These are phyloP conservation scores for Debaryomycetaceae sp. DNA, from an alignment of 1,139 yeast genomes.

Conservation along the genomic window DNA sequence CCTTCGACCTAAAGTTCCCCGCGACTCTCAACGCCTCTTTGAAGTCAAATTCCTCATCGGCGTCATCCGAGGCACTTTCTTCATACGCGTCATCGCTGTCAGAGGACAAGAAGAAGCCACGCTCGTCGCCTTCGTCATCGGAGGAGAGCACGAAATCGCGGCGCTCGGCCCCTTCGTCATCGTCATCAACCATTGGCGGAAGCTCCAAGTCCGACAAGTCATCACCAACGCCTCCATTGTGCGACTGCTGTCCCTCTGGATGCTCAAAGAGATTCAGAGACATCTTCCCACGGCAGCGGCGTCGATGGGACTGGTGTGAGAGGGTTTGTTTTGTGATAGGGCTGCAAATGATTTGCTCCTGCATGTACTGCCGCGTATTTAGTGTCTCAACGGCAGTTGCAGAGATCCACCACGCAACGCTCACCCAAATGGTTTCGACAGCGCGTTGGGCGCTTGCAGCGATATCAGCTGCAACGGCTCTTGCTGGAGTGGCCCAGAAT, in stretches of 20 bases:
- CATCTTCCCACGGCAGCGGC: conserved; percentile 8
- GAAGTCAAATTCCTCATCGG: conserved; percentile 45
- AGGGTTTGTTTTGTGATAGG: no score
- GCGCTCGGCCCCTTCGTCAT: conserved; percentile 2
- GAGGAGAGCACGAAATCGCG: conserved; percentile 5
- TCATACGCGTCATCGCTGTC: conserved; percentile 17
- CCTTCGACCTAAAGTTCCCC: conserved; percentile 51
- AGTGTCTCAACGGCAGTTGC: background rate
- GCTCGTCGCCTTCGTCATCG: conserved; percentile 3
- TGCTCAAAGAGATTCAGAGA: conserved; percentile 16
- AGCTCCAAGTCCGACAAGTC: conserved; percentile 3
- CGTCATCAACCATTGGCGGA: conserved; percentile 5
- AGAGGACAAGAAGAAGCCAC: conserved; percentile 10
- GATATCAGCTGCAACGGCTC: background rate
- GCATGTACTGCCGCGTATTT: no score
- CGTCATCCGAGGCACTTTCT: conserved; percentile 31
- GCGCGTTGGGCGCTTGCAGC: background rate
- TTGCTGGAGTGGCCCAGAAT: background rate
- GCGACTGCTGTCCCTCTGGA: conserved; percentile 9
- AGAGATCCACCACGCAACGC: background rate
- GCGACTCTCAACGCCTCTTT: conserved; percentile 63
- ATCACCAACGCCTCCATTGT: conserved; percentile 6
- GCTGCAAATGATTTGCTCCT: no score
- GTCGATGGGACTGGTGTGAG: no score
- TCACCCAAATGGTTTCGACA: background rate